These are phyloP conservation scores for Candida jianshihensis DNA, from an alignment of 805 yeast genomes.

Conservation along the genomic window DNA sequence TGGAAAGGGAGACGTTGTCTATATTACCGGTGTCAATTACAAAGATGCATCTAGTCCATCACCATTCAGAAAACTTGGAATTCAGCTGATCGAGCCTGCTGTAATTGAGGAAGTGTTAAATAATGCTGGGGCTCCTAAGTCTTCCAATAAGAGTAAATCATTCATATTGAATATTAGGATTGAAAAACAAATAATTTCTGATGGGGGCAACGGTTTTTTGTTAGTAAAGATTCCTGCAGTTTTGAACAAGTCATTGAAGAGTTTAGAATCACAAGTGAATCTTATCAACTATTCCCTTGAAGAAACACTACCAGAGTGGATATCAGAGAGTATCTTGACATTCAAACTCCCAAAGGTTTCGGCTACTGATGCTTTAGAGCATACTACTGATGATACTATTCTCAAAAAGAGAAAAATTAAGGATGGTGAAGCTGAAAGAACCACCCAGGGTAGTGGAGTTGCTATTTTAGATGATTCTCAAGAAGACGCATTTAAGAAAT, in stretches of 20 bases:
- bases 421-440: not conserved
- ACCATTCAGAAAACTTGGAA: slow-evolving; percentile 6
- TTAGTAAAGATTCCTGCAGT: slow-evolving; percentile 16
- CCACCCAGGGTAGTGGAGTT: too few relatives aligned
- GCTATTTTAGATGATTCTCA: not conserved
- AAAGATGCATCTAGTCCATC: slow-evolving; percentile 4
- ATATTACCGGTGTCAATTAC: slow-evolving; percentile 5
- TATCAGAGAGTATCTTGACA: slow-evolving; percentile 22
- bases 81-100: slow-evolving; percentile 3
- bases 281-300: slow-evolving; percentile 3
- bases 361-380: not conserved
- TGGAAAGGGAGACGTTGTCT: slow-evolving; percentile 9
- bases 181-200: not conserved
- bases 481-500: slow-evolving; percentile 16
- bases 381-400: too few relatives aligned
- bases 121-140: not conserved
- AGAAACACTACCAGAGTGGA: slow-evolving; percentile 27
- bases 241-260: not conserved
- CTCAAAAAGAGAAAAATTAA: not conserved
- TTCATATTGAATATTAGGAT: not conserved
- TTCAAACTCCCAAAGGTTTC: not conserved
- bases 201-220: not conserved
- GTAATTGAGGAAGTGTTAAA: not conserved
- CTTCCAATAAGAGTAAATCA: not conserved
- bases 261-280: slow-evolving; percentile 2